Evolutionary conservation across 176 grass and related monocot species (phyloP).

Genomic region (Musa itinerans): DNA sequence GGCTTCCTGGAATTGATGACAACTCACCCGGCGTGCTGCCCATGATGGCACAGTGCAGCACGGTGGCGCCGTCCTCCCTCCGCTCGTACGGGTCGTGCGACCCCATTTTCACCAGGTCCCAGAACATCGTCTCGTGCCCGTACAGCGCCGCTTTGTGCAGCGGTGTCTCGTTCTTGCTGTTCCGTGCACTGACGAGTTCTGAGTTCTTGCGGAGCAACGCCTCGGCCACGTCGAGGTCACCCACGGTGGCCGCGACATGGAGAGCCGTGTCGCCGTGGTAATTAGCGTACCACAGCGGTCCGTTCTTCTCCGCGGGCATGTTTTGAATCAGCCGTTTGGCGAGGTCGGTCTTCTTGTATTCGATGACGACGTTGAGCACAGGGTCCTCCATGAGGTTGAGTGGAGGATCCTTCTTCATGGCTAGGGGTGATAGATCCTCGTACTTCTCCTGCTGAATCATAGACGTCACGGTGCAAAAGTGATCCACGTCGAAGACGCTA

Average conservation of each 20-base stretch:
- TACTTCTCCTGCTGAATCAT: not conserved
- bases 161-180: not conserved
- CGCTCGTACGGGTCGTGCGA: not conserved
- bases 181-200: not conserved
- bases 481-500: not conserved
- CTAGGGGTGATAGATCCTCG: not conserved
- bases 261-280: not conserved
- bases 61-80: slow-evolving; percentile 19
- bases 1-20: no score
- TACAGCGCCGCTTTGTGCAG: not conserved
- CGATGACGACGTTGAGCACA: slow-evolving; percentile 4
- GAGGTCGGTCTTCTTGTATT: not conserved
- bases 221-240: not conserved
- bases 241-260: not conserved
- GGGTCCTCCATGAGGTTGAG: not conserved
- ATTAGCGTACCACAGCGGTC: not conserved
- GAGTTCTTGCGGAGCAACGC: not conserved
- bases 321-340: not conserved
- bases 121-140: not conserved
- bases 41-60: slow-evolving; percentile 31
- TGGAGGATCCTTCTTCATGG: no score
- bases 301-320: not conserved
- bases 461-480: not conserved
- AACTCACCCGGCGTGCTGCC: slow-evolving; percentile 19
- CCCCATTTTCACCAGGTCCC: not conserved